Conservation (phyloP, 495 filamentous ascomycete genomes). For the Aspergillus bertholletiae region DNA sequence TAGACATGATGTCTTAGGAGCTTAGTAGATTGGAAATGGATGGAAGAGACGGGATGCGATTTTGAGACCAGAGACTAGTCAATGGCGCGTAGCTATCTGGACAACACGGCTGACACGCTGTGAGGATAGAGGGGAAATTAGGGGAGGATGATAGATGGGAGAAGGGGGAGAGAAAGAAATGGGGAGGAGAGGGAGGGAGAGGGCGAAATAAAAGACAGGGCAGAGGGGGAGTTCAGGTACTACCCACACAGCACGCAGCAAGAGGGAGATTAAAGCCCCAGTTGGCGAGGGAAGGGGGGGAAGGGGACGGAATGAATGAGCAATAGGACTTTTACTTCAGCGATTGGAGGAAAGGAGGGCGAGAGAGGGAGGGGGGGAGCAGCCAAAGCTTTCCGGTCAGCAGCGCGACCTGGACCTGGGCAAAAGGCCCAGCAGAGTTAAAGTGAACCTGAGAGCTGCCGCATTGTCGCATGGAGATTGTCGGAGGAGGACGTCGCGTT, state of each 20-base stretch:
- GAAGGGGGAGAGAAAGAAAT: slow-evolving; percentile 19
- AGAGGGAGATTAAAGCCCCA: slow-evolving; percentile 6
- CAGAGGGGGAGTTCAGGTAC: no score
- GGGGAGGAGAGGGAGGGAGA: slow-evolving; percentile 12
- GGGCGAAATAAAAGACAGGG: slow-evolving; percentile 16
- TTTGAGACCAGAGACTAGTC: slow-evolving; percentile 10
- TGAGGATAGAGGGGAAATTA: slow-evolving; percentile 5
- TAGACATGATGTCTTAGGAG: slow-evolving; percentile 44
- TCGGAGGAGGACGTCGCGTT: neutral
- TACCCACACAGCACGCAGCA: no score
- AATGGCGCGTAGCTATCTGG: slow-evolving; percentile 4
- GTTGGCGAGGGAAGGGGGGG: slow-evolving; percentile 4
- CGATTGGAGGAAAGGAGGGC: slow-evolving; percentile 1
- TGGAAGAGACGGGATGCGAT: neutral
- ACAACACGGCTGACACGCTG: slow-evolving; percentile 7
- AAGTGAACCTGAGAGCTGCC: neutral
- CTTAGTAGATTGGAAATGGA: neutral
- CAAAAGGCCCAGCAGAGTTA: neutral
- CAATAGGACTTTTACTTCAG: neutral
- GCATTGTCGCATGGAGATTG: neutral
- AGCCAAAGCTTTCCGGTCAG: neutral
- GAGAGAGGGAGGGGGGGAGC: neutral
- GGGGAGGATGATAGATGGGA: slow-evolving; percentile 15
- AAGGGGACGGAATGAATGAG: neutral
- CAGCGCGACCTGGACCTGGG: neutral